Base-by-base conservation (phyloP, 768 basidiomycete species). In the Albatrellus ellisii region DNA sequence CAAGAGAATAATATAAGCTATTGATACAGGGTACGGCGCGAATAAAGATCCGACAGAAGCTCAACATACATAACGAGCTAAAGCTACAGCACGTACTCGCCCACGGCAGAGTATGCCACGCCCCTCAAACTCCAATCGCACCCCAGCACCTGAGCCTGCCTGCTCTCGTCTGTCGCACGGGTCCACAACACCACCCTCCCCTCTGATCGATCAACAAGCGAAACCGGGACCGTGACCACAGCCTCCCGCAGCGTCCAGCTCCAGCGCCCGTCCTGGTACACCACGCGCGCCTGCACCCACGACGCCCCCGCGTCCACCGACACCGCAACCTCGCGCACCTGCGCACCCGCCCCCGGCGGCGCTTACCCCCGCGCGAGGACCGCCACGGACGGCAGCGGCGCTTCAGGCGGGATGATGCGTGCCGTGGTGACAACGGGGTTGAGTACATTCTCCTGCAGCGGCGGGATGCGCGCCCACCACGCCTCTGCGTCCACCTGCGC, bases 241-340 rank as follows among this genome's bases (percentile, higher is more conserved):
- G 54, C 63, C 52, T 79, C 74, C 82, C 81, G 84, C 17, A 82
- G 54, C 4, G 75, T 70, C 81, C 82, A 85, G 51, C 80, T 80
- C 79, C 79, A 83, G 47, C 55, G 67, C 3, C 79, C 78, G 26
- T 70, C 60, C 41, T 72, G 74, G 46, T 80, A 79, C 1, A 64
- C 72, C 44, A 79, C 70, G 24, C 56, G 57, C 15, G 73, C 69
- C 8, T 57, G 52, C 21, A 57, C 52, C 76, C 79, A 80, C 6
- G 67, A 64, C 34, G 52, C 46, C 1, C 77, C 78, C 2, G 58
- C 61, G 51, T 81, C 71, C 14, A 63, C 51, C 29, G 71, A 70
- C 11, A 79, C 56, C 22, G 79, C 72, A 12, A 79, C 66, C 1
- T 53, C 47, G 3, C 58, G 51, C 8, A 81, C 65, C 28, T 69